Evolutionary conservation across 441 rosid species (phyloP), one percentile per base, ranked within the genome.

Genomic region (Capsella rubella): DNA sequence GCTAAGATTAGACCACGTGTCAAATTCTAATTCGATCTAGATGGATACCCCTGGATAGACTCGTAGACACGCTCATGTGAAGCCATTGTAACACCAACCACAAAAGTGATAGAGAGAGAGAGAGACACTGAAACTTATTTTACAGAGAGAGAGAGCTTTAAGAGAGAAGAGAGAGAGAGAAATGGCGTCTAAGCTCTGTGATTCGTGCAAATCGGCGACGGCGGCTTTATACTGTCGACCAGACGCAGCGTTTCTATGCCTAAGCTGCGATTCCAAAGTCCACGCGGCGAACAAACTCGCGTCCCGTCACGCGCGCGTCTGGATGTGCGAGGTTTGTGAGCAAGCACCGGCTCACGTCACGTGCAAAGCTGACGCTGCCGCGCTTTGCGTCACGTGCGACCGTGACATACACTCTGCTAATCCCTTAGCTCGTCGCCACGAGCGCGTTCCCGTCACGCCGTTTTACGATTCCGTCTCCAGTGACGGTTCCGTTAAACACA

Each of bases 331-430:
- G 73, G 99, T 90, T 9, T 95, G 99, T 66, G 99, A 95, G 85
- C 98, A 92, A 69, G 97, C 96, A 1, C 98, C 98, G 0, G 98
- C 99, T 1, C 83, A 87, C 72, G 93, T 95, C 75, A 92, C 96
- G 50, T 95, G 99, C 85, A 89, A 90, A 79, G 98, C 98, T 1
- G 99, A 92, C 67, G 98, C 98, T 0, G 98, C 97, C 13, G 87
- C 98, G 9, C 92, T 93, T 40, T 95, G 99, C 80, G 73, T 85
- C 78, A 77, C 94, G 62, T 95, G 98, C 70, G 97, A 95, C 87
- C 88, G 86, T 0, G 98, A 95, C 72, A 95, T 95, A 80, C 98
- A 95, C 87, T 89, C 95, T 0, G 97, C 94, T 4, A 91, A 95
- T 73, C 98, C 93, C 0, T 71, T 95, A 16, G 97, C 98, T 13